phyloP scores from a whole-genome alignment of 768 basidiomycete species.

The Daedaleopsis sinensis region DNA sequence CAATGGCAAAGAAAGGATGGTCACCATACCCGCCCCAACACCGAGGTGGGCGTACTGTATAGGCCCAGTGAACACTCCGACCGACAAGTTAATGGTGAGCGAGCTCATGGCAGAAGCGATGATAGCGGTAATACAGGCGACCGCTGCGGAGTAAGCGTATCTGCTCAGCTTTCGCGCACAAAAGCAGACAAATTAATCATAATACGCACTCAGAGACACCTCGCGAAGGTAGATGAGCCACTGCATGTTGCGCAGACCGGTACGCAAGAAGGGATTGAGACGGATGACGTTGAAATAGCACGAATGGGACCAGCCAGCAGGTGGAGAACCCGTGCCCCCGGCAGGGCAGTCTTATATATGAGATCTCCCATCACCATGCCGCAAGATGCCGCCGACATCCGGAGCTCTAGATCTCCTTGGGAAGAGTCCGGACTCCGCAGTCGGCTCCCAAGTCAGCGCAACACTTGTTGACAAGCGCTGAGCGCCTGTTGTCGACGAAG shows the following conservation, averaged over 20 bases:
- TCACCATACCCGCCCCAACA: not conserved
- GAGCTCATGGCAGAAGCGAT: not conserved
- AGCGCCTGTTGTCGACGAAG: not conserved
- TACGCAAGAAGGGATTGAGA: slow-evolving; percentile 4
- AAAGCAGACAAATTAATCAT: not conserved
- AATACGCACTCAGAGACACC: not conserved
- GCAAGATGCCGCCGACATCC: slow-evolving; percentile 3
- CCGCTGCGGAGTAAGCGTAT: not conserved
- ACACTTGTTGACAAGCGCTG: not conserved
- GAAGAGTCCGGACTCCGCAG: not conserved
- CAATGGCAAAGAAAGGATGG: not conserved
- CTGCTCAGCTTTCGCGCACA: not conserved
- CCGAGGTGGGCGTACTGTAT: not conserved
- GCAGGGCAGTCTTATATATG: not conserved
- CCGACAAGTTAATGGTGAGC: not conserved
- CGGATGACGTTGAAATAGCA: not conserved
- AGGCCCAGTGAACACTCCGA: not conserved
- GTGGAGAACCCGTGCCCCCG: not conserved
- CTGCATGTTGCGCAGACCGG: slow-evolving; percentile 5
- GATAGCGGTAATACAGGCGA: not conserved
- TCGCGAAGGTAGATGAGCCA: slow-evolving; percentile 3
- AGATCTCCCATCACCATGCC: slow-evolving; percentile 2
- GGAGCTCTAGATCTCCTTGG: not conserved
- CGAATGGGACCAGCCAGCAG: slow-evolving; percentile 6
- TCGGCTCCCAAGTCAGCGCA: no score